Conservation (phyloP, 2,329 filamentous ascomycete species). For the Leptoxyphium fumago region DNA sequence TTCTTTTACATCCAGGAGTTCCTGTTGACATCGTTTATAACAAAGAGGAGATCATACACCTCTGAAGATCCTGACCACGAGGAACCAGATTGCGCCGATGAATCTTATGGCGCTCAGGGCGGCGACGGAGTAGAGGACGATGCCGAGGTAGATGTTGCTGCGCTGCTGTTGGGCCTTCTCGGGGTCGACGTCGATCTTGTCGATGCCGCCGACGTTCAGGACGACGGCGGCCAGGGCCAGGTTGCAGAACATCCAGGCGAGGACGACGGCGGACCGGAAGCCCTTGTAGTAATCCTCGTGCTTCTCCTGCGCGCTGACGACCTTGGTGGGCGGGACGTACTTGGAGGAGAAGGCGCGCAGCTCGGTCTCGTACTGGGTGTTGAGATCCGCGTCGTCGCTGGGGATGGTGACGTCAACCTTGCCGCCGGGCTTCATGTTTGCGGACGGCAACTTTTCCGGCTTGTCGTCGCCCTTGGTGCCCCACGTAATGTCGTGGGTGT, state of each 20-base stretch:
- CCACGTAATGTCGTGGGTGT: constrained; percentile 99
- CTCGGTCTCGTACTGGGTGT: constrained; percentile 86
- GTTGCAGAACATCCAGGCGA: constrained; percentile 95
- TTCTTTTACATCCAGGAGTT: no score
- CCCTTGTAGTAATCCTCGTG: constrained; percentile 98
- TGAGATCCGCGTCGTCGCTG: constrained; percentile 86
- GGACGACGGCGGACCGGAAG: constrained; percentile 79
- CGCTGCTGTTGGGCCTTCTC: constrained; percentile 38
- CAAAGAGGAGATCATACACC: constrained; percentile 18
- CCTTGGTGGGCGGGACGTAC: constrained; percentile 54
- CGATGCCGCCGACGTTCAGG: constrained; percentile 68
- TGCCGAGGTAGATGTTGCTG: constrained; percentile 68
- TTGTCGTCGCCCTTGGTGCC: constrained; percentile 98
- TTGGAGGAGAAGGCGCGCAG: constrained; percentile 60
- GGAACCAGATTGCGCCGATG: constrained; percentile 76
- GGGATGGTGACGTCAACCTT: constrained; percentile 81
- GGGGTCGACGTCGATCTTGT: constrained; percentile 27
- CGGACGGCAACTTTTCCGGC: constrained; percentile 80
- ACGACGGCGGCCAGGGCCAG: constrained; percentile 78
- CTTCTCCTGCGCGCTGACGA: constrained; percentile 50
- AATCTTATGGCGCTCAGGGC: constrained; percentile 76
- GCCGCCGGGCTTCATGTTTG: constrained; percentile 80
- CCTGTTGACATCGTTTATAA: no score
- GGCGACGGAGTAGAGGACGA: constrained; percentile 81
- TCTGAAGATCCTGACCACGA: constrained; percentile 76